Percentiles rank a stretch among this genome's conserved stretches.
These are phyloP conservation scores for Juglanconis oblonga DNA, from an alignment of 2,329 filamentous ascomycete genomes.

Conservation along the genomic window DNA sequence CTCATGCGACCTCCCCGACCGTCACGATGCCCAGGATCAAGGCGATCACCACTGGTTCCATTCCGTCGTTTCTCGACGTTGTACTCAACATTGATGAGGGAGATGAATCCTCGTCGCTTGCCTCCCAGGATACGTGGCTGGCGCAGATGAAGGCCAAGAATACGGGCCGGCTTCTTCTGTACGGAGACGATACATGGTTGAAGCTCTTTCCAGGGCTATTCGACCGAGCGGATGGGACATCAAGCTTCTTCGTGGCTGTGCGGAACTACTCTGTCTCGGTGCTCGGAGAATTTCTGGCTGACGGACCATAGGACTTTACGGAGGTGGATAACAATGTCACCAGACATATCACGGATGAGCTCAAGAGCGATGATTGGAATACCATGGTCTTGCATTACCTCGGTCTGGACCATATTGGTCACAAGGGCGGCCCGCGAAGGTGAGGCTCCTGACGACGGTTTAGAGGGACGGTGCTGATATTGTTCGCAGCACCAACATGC, in stretches of 20 bases:
- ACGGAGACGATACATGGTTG: constrained; percentile 97
- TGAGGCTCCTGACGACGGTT: constrained; percentile 30
- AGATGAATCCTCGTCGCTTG: constrained; percentile 84
- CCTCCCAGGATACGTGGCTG: constrained; percentile 91
- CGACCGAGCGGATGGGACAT: constrained; percentile 83
- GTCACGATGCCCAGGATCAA: constrained; percentile 98
- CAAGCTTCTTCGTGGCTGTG: constrained; percentile 97
- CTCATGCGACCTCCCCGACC: constrained; percentile 92
- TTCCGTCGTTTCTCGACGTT: constrained; percentile 96
- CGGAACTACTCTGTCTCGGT: constrained; percentile 29
- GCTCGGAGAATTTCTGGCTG: constrained; percentile 16
- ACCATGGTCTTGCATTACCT: constrained; percentile 94
- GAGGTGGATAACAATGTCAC: constrained; percentile 98
- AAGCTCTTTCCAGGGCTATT: constrained; percentile 93
- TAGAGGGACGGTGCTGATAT: constrained; percentile 29
- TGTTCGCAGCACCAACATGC: constrained; percentile 72
- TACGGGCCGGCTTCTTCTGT: constrained; percentile 81
- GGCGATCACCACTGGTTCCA: constrained; percentile 93
- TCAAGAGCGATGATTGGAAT: constrained; percentile 80
- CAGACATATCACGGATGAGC: constrained; percentile 75
- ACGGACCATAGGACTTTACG: constrained; percentile 74
- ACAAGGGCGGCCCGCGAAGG: constrained; percentile 88
- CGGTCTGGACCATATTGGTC: constrained; percentile 93
- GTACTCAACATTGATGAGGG: constrained; percentile 96
- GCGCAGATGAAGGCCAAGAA: constrained; percentile 79